phyloP scores from a whole-genome alignment of 2,329 filamentous ascomycete species.

The Sarocladium brachiariae region DNA sequence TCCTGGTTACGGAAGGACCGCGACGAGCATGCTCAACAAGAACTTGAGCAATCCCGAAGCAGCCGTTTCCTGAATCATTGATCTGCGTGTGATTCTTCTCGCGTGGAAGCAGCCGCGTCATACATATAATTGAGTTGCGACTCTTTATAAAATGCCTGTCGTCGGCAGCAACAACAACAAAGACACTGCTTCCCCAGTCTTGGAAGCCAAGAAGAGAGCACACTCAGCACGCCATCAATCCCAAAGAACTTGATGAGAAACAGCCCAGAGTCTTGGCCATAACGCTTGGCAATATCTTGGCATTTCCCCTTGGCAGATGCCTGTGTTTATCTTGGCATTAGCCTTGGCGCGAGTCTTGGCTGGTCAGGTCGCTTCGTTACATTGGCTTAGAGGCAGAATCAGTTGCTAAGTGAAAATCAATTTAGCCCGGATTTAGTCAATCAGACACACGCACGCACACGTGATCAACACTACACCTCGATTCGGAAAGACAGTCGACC shows the following conservation, averaged over 20 bases:
- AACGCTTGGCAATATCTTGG: not conserved
- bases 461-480: not conserved
- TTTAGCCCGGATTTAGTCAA: not conserved
- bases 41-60: no score
- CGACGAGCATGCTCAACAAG: not conserved
- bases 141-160: no score
- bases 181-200: slow-evolving; percentile 4
- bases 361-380: not conserved
- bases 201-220: not conserved
- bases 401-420: not conserved
- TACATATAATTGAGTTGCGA: no score
- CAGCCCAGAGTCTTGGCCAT: slow-evolving; percentile 6
- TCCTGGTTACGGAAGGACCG: not conserved
- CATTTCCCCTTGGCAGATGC: slow-evolving; percentile 1
- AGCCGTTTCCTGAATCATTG: no score
- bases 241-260: slow-evolving; percentile 7
- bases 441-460: not conserved
- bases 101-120: no score
- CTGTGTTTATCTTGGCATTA: not conserved
- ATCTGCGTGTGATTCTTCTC: no score
- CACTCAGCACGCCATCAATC: not conserved
- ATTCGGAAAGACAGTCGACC: no score
- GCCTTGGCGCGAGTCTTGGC: slow-evolving; percentile 5
- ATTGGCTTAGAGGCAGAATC: no score
- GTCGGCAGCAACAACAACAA: no score